These are phyloP conservation scores for Jaminaea rosea DNA, from an alignment of 1,284 basidiomycete genomes.

Conservation along the genomic window DNA sequence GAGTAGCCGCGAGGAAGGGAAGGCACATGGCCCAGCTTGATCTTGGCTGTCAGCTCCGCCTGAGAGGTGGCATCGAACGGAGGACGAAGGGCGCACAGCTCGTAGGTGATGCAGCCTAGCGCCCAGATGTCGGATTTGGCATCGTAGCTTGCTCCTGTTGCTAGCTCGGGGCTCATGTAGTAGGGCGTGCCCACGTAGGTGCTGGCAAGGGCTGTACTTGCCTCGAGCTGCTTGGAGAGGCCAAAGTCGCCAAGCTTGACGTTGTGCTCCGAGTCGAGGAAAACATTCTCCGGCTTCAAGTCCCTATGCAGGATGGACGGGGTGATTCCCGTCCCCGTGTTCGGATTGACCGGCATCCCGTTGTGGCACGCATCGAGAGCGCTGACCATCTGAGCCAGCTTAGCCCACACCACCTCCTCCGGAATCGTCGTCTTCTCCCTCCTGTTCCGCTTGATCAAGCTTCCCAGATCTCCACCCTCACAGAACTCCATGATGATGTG, in stretches of 20 bases:
- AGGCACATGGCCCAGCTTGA: conserved; percentile 76
- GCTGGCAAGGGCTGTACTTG: conserved; percentile 70
- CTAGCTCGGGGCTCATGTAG: conserved; percentile 96
- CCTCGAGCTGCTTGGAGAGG: conserved; percentile 77
- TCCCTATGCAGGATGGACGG: conserved; percentile 73
- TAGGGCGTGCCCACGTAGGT: conserved; percentile 97
- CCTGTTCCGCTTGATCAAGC: conserved; percentile 68
- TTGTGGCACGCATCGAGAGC: conserved; percentile 82
- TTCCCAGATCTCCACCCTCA: conserved; percentile 81
- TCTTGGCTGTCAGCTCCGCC: conserved; percentile 68
- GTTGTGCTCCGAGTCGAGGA: conserved; percentile 65
- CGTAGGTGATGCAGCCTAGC: conserved; percentile 87
- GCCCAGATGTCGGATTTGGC: conserved; percentile 98
- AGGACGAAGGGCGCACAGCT: conserved; percentile 70
- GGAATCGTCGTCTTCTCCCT: conserved; percentile 56
- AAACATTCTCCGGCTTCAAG: conserved; percentile 93
- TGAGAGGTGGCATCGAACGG: conserved; percentile 86
- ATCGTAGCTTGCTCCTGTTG: conserved; percentile 92
- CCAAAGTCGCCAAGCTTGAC: conserved; percentile 96
- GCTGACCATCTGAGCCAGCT: conserved; percentile 83
- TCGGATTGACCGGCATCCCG: conserved; percentile 7
- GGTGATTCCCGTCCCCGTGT: not conserved
- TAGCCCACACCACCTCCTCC: conserved; percentile 89
- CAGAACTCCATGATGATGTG: conserved; percentile 57
- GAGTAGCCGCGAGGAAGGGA: conserved; percentile 74